Evolutionary conservation across 2,329 filamentous ascomycete genomes (phyloP).

Genomic region (Monosporascus sp.): DNA sequence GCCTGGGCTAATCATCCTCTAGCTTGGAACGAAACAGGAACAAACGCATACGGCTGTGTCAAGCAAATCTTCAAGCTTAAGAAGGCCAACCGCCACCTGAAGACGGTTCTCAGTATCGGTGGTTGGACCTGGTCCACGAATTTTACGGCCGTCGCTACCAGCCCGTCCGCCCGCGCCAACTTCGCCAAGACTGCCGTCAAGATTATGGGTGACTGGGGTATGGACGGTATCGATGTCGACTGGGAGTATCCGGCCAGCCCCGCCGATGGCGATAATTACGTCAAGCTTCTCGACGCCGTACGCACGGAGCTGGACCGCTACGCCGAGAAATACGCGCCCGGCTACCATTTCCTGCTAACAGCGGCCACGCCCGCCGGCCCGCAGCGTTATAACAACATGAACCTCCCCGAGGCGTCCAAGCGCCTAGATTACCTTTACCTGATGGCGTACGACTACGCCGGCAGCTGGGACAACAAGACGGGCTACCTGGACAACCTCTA

Average conservation of each 20-base stretch:
- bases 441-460: slow-evolving; percentile 72
- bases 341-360: slow-evolving; percentile 49
- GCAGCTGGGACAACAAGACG: slow-evolving; percentile 57
- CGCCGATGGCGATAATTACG: slow-evolving; percentile 38
- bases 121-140: slow-evolving; percentile 81
- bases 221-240: slow-evolving; percentile 38
- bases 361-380: slow-evolving; percentile 48
- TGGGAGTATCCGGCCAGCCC: slow-evolving; percentile 35
- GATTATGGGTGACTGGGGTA: slow-evolving; percentile 68
- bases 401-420: slow-evolving; percentile 39
- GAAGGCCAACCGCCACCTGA: slow-evolving; percentile 72
- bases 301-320: slow-evolving; percentile 45
- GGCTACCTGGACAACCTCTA: slow-evolving; percentile 72
- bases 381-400: slow-evolving; percentile 40
- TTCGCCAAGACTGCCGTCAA: slow-evolving; percentile 68
- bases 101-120: slow-evolving; percentile 74
- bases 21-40: slow-evolving; percentile 58
- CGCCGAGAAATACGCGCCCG: slow-evolving; percentile 35
- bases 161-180: slow-evolving; percentile 52
- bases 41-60: slow-evolving; percentile 73
- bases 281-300: slow-evolving; percentile 40
- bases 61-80: slow-evolving; percentile 79
- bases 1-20: slow-evolving; percentile 7
- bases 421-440: slow-evolving; percentile 53
- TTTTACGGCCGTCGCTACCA: slow-evolving; percentile 64